Conservation (phyloP, 2,329 filamentous ascomycete species). For the Colletotrichum sp. region DNA sequence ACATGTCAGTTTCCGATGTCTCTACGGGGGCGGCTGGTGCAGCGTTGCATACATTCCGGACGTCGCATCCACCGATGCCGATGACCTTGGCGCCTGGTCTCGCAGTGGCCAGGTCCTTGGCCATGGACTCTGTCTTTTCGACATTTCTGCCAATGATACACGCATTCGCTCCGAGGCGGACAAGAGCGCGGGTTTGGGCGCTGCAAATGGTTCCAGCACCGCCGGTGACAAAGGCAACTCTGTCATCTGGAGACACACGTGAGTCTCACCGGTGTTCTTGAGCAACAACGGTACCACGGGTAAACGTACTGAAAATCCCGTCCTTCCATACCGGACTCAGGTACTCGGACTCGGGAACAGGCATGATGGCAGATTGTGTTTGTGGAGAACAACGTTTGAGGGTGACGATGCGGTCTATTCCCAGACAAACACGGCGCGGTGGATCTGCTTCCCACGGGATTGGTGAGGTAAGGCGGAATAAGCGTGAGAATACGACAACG, state of each 20-base stretch:
- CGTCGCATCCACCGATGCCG: constrained; percentile 81
- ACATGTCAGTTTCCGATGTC: neutral
- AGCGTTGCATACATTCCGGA: constrained; percentile 65
- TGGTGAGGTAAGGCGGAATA: neutral
- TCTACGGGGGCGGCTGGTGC: neutral
- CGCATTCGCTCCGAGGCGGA: constrained; percentile 89
- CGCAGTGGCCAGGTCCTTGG: constrained; percentile 81
- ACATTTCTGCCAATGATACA: constrained; percentile 92
- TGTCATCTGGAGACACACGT: constrained; percentile 63
- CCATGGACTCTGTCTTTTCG: constrained; percentile 83
- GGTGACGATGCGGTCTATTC: neutral
- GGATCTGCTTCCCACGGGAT: neutral
- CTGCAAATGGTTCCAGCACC: constrained; percentile 94
- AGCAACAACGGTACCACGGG: neutral
- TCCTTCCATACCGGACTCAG: constrained; percentile 86
- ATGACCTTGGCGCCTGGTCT: constrained; percentile 83
- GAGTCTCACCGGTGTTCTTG: constrained; percentile 10
- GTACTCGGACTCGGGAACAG: constrained; percentile 74
- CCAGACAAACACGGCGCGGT: neutral
- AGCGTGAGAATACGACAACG: neutral
- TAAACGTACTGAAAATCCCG: constrained; percentile 77
- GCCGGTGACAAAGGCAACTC: constrained; percentile 94
- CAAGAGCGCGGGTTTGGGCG: constrained; percentile 89
- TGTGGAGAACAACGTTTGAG: neutral
- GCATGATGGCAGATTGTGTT: constrained; percentile 51